Evolutionary conservation across 2,329 filamentous ascomycete genomes (phyloP).

Genomic region (Aspergillus ochraceus): DNA sequence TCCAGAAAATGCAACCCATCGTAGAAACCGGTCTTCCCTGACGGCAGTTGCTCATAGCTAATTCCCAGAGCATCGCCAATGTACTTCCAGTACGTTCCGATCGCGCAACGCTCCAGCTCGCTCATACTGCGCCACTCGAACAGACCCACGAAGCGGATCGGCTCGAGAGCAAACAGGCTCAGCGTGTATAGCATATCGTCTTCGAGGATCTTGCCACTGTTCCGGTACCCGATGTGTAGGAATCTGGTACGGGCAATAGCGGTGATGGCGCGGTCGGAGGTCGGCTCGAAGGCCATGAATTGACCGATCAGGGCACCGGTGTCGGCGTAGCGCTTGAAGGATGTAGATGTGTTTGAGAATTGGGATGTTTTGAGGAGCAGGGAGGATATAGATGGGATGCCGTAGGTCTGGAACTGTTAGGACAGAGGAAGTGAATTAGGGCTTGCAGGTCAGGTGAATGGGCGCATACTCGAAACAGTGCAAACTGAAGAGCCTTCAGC

Average conservation of each 20-base stretch:
- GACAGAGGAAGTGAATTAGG: background rate
- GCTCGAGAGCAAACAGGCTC: constrained; percentile 64
- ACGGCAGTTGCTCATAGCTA: constrained; percentile 45
- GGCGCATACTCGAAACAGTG: constrained; percentile 54
- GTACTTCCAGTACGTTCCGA: constrained; percentile 69
- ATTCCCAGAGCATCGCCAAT: constrained; percentile 72
- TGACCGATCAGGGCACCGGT: constrained; percentile 52
- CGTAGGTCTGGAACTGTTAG: constrained; percentile 49
- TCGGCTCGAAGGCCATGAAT: constrained; percentile 45
- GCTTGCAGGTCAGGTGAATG: background rate
- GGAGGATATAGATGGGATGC: constrained; percentile 55
- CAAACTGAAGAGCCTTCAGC: constrained; percentile 56
- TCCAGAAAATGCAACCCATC: constrained; percentile 55
- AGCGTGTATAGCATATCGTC: constrained; percentile 66
- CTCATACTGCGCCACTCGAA: constrained; percentile 71
- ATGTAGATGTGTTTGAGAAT: constrained; percentile 44
- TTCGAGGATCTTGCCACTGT: constrained; percentile 59
- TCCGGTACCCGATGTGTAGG: constrained; percentile 58
- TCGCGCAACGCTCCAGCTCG: constrained; percentile 66
- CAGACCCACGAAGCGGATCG: constrained; percentile 60
- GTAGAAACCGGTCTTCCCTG: constrained; percentile 39
- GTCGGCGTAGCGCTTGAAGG: constrained; percentile 55
- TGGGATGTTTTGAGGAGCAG: constrained; percentile 53
- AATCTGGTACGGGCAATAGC: constrained; percentile 65
- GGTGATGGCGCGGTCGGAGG: constrained; percentile 47